phyloP scores from a whole-genome alignment of 805 yeast genomes.

The Saccharomycopsis sp. region DNA sequence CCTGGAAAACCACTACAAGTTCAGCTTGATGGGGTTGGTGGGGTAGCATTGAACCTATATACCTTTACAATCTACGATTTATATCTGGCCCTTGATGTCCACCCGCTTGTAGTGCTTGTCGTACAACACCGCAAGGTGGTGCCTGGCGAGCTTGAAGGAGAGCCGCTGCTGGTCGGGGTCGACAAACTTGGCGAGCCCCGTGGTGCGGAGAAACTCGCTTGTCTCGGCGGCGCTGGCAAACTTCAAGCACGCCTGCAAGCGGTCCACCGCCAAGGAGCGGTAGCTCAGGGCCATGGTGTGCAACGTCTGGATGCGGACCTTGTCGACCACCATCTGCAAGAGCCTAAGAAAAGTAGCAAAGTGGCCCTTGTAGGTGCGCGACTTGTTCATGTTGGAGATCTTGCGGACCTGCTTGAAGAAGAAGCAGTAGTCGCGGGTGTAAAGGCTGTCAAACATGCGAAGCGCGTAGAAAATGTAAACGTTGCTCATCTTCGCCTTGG shows the following conservation, averaged over 20 bases:
- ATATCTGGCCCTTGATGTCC: constrained; percentile 87
- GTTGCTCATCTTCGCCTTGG: constrained; percentile 24
- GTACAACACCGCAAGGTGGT: constrained; percentile 24
- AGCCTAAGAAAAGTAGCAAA: constrained; percentile 26
- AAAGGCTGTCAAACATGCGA: constrained; percentile 28
- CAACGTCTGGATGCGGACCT: constrained; percentile 51
- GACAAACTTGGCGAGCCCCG: no score
- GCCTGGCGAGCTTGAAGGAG: background rate
- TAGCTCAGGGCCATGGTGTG: constrained; percentile 49
- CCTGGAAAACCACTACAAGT: constrained; percentile 50
- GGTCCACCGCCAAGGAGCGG: no score
- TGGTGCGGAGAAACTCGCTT: no score
- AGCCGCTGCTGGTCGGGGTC: no score
- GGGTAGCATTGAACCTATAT: constrained; percentile 43
- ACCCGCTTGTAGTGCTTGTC: constrained; percentile 43
- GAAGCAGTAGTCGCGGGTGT: constrained; percentile 41
- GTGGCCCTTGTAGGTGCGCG: constrained; percentile 3
- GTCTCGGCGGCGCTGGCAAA: no score
- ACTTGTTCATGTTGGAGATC: constrained; percentile 35
- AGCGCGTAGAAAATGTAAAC: constrained; percentile 27
- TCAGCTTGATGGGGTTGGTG: constrained; percentile 66
- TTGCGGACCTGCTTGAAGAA: constrained; percentile 38
- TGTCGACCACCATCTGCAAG: constrained; percentile 44
- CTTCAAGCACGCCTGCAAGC: no score
- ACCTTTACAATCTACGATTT: constrained; percentile 26